Evolutionary conservation across 164 flowering plant species (phyloP), one percentile per base, ranked within the genome.

Genomic region (Chimonanthus praecox): DNA sequence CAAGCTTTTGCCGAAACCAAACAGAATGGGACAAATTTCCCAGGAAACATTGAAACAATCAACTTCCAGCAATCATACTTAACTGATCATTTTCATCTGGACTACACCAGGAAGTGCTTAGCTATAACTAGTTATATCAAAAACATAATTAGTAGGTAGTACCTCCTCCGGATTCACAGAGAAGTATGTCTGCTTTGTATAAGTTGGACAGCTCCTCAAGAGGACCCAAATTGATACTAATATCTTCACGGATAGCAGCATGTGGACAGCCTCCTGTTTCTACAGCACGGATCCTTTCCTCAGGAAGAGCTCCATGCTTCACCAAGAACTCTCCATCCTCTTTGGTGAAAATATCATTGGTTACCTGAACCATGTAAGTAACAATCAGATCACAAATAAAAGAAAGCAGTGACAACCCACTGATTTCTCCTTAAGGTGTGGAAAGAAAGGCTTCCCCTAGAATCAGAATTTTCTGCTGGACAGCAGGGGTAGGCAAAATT

Each of bases 151-250:
- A 71, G 67, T 33, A 16, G 7, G 45, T 71, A 69, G 48, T 84
- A 95, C 99, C 98, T 89, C 99, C 99, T 7, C 99, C 99, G 77
- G 98, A 95, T 92, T 95, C 99, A 86, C 99, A 95, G 18, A 95
- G 97, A 76, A 95, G 96, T 50, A 95, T 78, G 77, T 95, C 97
- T 63, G 98, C 79, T 77, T 93, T 91, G 84, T 69, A 89, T 75
- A 95, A 84, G 76, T 88, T 89, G 48, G 99, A 93, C 3, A 95
- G 90, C 87, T 95, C 98, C 83, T 95, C 98, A 43, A 95, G 91
- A 70, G 99, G 99, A 16, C 98, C 97, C 47, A 95, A 88, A 82
- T 95, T 95, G 62, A 95, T 93, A 86, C 99, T 95, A 77, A 95
- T 93, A 78, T 95, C 99, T 83, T 95, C 99, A 63, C 98, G 90